phyloP scores from a whole-genome alignment of 306 rosid species.

The Ceratonia siliqua region DNA sequence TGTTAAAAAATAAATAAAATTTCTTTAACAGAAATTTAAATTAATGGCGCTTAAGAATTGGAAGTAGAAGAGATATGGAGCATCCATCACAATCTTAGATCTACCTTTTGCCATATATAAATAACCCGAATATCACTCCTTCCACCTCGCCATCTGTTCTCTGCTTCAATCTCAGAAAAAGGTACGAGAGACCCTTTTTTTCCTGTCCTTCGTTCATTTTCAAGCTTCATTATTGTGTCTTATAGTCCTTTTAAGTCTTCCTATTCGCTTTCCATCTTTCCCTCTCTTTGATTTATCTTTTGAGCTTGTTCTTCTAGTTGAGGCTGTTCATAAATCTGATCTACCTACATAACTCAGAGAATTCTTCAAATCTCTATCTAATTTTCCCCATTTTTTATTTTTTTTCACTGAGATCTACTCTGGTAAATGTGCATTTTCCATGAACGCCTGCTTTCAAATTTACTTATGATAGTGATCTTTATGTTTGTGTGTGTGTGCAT shows the following conservation, averaged over 20 bases:
- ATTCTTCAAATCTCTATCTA: neutral
- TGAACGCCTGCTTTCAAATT: neutral
- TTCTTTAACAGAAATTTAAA: neutral
- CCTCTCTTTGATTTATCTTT: neutral
- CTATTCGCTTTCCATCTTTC: neutral
- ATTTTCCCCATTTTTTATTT: neutral
- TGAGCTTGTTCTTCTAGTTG: neutral
- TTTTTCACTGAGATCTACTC: slow-evolving; percentile 23
- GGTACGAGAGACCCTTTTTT: slow-evolving; percentile 27
- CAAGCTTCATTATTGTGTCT: neutral
- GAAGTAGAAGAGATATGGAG: too few relatives aligned
- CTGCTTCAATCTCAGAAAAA: neutral
- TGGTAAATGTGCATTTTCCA: neutral
- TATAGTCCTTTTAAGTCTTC: neutral
- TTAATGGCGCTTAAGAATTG: neutral
- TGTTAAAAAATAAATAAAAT: too few relatives aligned
- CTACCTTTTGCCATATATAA: slow-evolving; percentile 24
- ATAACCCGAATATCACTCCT: neutral
- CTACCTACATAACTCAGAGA: neutral
- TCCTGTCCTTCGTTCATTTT: slow-evolving; percentile 9
- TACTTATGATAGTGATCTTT: neutral
- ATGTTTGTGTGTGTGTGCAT: neutral
- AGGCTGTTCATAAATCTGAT: slow-evolving; percentile 1
- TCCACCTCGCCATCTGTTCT: slow-evolving; percentile 5
- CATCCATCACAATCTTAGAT: slow-evolving; percentile 35